Percentiles rank a stretch among this genome's conserved stretches.
phyloP scores from a whole-genome alignment of 352 stramenopile species.

The Aphanomyces stellatus region DNA sequence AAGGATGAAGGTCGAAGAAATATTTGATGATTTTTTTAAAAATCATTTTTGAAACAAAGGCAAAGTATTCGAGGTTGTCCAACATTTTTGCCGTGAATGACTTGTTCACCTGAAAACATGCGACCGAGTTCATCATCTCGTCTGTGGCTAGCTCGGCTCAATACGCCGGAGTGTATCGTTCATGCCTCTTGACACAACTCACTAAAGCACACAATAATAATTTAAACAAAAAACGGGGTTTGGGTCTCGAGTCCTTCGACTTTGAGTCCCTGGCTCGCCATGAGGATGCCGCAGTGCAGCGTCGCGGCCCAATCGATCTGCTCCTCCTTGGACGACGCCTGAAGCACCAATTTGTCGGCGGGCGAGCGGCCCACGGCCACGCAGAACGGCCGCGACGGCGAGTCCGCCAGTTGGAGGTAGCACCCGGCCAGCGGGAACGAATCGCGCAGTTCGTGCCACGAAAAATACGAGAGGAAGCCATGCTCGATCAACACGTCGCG shows the following conservation, averaged over 20 bases:
- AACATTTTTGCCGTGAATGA: too few relatives aligned
- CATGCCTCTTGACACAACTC: too few relatives aligned
- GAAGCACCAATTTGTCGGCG: slow-evolving; percentile 76
- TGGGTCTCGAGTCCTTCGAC: neutral
- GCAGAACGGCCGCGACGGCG: slow-evolving; percentile 59
- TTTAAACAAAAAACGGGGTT: slow-evolving; percentile 8
- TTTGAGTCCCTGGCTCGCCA: slow-evolving; percentile 77
- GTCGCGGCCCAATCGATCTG: slow-evolving; percentile 82
- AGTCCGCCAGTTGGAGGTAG: slow-evolving; percentile 75
- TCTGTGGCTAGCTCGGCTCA: neutral
- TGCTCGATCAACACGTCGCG: slow-evolving; percentile 73
- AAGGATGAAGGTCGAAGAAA: too few relatives aligned
- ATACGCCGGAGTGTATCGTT: too few relatives aligned
- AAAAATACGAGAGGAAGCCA: slow-evolving; percentile 74
- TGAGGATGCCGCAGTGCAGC: slow-evolving; percentile 82
- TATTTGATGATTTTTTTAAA: too few relatives aligned
- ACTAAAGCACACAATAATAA: slow-evolving; percentile 1
- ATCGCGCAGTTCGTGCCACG: slow-evolving; percentile 45
- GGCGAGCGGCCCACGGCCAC: slow-evolving; percentile 78
- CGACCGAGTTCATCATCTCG: too few relatives aligned
- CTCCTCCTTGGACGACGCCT: slow-evolving; percentile 55
- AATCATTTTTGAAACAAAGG: too few relatives aligned
- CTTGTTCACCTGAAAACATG: too few relatives aligned
- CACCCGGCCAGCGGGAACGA: slow-evolving; percentile 77
- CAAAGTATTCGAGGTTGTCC: too few relatives aligned